Base-by-base conservation (phyloP, 805 yeast species). In the Tetrapisispora phaffii region DNA sequence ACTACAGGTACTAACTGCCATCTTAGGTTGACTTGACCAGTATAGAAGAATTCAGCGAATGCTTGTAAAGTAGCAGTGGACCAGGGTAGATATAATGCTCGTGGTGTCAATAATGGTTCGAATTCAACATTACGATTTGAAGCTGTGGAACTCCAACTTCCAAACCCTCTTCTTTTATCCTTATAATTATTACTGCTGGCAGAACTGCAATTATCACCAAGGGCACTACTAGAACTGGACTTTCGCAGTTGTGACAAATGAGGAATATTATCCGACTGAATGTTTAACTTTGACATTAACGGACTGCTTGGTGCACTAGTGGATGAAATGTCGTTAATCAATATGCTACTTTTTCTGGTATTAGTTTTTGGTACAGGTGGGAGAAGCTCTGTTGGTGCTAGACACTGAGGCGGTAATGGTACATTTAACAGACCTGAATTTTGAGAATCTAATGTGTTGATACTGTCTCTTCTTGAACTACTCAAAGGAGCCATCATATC, bases 11-110 rank as follows among this genome's bases (percentile, higher is more conserved):
- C 68, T 34, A 84, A 62, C n/a, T 72, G 63, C 90, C 90, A 83
- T 53, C 75, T 80, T 44, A 80, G 77, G 22, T 86, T 86, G 20
- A 85, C 76, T 60, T 83, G 88, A 1, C 93, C 94, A 5, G 89
- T 84, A 55, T 80, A 82, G 45, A 85, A 68, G 58, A 78, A 85
- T 56, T 84, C 93, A 23, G 80, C 68, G 50, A 83, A 74, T 2
- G 87, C 87, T 45, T 71, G 71, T 15, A 82, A 76, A 0, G 86
- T 75, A 1, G 66, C 58, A 1, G 81, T 77, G 2, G 79, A 60
- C 63, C 80, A 82, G 3, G 94, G 93, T 50, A 85, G 59, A 51
- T 80, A 83, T 23, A 85, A 58, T 16, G 78, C 71, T 48, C 94
- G 69, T 15, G 94, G 93, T 32, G 81, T 71, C 45, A 77, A 67